Conservation (phyloP, 2,329 filamentous ascomycete species). For the Neonectria magnoliae region DNA sequence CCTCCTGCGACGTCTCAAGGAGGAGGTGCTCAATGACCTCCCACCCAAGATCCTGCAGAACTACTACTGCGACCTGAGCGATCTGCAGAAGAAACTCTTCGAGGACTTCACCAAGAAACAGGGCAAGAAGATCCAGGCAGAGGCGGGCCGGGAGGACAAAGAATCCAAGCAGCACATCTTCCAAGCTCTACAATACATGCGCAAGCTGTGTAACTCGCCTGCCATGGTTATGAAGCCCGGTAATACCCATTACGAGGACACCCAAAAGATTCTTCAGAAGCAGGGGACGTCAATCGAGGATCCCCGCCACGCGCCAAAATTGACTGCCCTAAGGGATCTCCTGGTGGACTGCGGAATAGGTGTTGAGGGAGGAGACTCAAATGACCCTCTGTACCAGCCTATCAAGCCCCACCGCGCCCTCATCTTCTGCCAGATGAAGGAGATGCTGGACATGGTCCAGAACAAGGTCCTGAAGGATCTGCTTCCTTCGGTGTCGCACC, state of each 20-base stretch:
- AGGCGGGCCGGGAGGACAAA: slow-evolving; percentile 86
- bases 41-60: slow-evolving; percentile 99
- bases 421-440: slow-evolving; percentile 99
- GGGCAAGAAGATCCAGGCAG: slow-evolving; percentile 84
- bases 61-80: slow-evolving; percentile 98
- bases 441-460: slow-evolving; percentile 99
- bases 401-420: slow-evolving; percentile 96
- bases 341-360: slow-evolving; percentile 99
- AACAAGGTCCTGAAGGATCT: slow-evolving; percentile 89
- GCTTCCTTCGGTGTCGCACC: slow-evolving; percentile 90
- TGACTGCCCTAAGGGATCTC: slow-evolving; percentile 88
- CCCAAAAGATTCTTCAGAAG: slow-evolving; percentile 80
- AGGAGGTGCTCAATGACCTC: slow-evolving; percentile 95
- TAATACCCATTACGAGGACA: slow-evolving; percentile 89
- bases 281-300: slow-evolving; percentile 87
- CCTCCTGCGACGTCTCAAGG: slow-evolving; percentile 93
- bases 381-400: slow-evolving; percentile 74
- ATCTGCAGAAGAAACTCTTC: slow-evolving; percentile 93
- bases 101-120: slow-evolving; percentile 97
- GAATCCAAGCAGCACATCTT: slow-evolving; percentile 98
- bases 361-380: slow-evolving; percentile 70
- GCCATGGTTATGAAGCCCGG: slow-evolving; percentile 95
- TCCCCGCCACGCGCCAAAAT: slow-evolving; percentile 88
- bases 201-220: slow-evolving; percentile 97
- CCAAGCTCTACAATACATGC: slow-evolving; percentile 99